Evolutionary conservation across 2,329 filamentous ascomycete species (phyloP), one percentile per base, ranked within the genome.

Genomic region (Scedosporium aurantiacum): DNA sequence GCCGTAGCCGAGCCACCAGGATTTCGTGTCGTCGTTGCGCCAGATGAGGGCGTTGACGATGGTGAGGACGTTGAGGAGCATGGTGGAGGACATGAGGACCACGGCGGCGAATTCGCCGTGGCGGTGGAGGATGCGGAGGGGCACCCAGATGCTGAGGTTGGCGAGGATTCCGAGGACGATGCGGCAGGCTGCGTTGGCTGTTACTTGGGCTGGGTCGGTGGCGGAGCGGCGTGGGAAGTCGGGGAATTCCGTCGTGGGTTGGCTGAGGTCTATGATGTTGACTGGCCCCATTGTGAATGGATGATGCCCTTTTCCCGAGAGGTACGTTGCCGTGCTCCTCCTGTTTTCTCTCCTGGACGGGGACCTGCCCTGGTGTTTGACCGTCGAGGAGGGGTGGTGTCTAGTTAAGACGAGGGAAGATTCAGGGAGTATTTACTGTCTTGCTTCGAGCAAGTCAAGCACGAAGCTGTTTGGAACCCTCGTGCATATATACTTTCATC

Each of bases 101-200:
- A 75, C 72, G 43, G 79, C 82, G 1, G 80, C 77, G 62, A 84
- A 76, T 68, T 85, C 82, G 23, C 80, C 77, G 61, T 82, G 80
- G 50, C 75, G 74, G 67, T 73, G 74, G 41, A 85, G 76, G 0
- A 82, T 72, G 2, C 74, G 73, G 2, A 83, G 71, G 1, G 82
- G 82, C 1, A 84, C 78, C 66, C 78, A 73, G 61, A 77, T 81
- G 56, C 77, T 67, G 10, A 78, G 23, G 32, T 78, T 77, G 58
- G 77, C 76, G 12, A 79, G 1, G 52, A 78, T 64, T 18, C 76
- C 76, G 18, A 84, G 68, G 40, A 77, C 61, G 18, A 83, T 73
- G n/a, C 82, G 75, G 60, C 73, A 72, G 60, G 79, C 65, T 50
- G 82, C 71, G 71, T 84, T 83, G 64, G 74, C 72, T 1, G 68